These are phyloP conservation scores for Hondaea fermentalgiana DNA, from an alignment of 108 stramenopile species.

Conservation along the genomic window DNA sequence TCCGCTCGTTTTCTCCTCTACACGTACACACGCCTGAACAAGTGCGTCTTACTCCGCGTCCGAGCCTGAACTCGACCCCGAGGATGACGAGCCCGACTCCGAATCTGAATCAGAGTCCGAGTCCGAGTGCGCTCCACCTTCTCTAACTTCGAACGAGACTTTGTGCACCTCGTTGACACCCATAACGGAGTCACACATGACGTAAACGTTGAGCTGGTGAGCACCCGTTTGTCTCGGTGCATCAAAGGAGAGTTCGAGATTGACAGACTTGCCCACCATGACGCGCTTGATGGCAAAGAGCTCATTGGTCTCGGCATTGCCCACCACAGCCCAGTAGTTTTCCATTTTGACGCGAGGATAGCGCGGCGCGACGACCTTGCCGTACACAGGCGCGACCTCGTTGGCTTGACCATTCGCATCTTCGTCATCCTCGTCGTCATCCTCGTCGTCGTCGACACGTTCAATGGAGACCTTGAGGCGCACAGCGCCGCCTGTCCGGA, in stretches of 20 bases:
- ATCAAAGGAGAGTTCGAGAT: constrained; percentile 68
- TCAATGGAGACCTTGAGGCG: constrained; percentile 71
- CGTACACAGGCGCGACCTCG: constrained; percentile 30
- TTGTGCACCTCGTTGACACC: constrained; percentile 93
- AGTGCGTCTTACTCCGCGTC: too few species aligned
- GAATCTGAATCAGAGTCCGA: constrained; percentile 30
- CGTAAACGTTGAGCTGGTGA: constrained; percentile 78
- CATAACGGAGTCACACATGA: constrained; percentile 95
- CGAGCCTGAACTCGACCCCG: too few species aligned
- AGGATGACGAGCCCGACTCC: too few species aligned
- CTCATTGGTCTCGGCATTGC: constrained; percentile 73
- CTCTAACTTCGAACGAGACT: constrained; percentile 66
- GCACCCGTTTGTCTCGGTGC: constrained; percentile 90
- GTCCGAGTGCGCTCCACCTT: constrained; percentile 47
- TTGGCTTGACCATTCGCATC: constrained; percentile 47
- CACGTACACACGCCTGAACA: too few species aligned
- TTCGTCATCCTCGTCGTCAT: constrained; percentile 53
- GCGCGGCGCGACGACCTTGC: constrained; percentile 69
- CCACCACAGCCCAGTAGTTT: constrained; percentile 92
- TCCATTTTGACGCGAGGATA: constrained; percentile 85
- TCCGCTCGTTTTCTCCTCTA: too few species aligned
- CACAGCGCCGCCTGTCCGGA: constrained; percentile 76
- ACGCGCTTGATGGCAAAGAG: constrained; percentile 85
- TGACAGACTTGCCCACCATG: constrained; percentile 37
- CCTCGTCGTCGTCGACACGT: constrained; percentile 70